Evolutionary conservation across 805 yeast genomes (phyloP).

Genomic region (Barnettozyma wickerhamii): DNA sequence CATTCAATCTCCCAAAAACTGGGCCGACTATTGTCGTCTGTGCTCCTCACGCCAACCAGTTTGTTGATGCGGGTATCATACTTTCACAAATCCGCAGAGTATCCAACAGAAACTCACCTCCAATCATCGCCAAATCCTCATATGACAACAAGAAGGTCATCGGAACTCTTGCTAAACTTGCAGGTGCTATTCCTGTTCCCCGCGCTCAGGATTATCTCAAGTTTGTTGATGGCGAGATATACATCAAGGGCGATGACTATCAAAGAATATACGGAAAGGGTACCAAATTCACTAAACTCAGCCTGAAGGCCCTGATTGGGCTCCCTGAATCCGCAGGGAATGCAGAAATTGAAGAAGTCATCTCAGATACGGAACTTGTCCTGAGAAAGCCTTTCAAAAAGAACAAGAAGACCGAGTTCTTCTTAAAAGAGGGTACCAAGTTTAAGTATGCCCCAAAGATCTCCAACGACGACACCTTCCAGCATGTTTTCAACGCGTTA

Average conservation of each 20-base stretch:
- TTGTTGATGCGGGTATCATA: conserved; percentile 74
- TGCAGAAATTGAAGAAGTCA: conserved; percentile 60
- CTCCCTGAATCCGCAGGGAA: conserved; percentile 78
- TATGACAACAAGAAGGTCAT: conserved; percentile 57
- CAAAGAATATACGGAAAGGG: conserved; percentile 53
- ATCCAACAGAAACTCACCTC: conserved; percentile 63
- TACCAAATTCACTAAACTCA: conserved; percentile 62
- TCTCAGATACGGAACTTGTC: conserved; percentile 66
- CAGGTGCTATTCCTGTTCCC: conserved; percentile 82
- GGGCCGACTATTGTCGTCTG: conserved; percentile 76
- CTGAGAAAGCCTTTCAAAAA: conserved; percentile 64
- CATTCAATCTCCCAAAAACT: conserved; percentile 51
- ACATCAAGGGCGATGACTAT: conserved; percentile 44
- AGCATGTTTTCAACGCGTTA: conserved; percentile 77
- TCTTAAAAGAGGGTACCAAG: conserved; percentile 51
- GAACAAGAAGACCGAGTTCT: conserved; percentile 39
- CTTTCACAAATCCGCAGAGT: conserved; percentile 68
- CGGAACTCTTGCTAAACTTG: conserved; percentile 69
- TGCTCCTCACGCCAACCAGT: conserved; percentile 87
- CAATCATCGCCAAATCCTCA: conserved; percentile 79
- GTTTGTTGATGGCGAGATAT: conserved; percentile 65
- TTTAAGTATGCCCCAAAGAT: conserved; percentile 77
- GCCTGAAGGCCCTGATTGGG: conserved; percentile 61
- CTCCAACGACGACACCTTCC: conserved; percentile 78
- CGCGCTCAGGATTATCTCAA: conserved; percentile 83